Percentiles rank a stretch among this genome's conserved stretches.
Evolutionary conservation across 2,329 filamentous ascomycete genomes (phyloP).

Genomic region (Zarea fungicola): DNA sequence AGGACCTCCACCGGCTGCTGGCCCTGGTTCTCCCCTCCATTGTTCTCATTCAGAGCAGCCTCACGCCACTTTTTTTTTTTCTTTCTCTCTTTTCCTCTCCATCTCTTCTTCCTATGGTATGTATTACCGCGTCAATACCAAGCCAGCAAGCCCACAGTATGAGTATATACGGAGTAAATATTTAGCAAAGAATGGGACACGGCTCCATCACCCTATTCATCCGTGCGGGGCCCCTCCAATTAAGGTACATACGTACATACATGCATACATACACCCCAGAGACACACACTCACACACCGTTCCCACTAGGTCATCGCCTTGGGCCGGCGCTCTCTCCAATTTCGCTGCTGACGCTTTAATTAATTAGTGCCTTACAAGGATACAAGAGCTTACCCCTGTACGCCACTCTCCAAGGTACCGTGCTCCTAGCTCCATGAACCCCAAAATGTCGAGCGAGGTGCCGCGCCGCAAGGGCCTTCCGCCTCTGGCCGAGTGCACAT

Average conservation of each 20-base stretch:
- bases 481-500: neutral
- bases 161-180: neutral
- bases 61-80: neutral
- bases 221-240: constrained; percentile 1
- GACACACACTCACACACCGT: no score
- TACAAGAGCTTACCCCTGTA: neutral
- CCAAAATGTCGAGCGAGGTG: neutral
- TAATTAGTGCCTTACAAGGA: neutral
- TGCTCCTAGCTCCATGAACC: neutral
- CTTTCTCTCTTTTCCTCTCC: neutral
- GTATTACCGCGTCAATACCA: neutral
- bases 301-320: no score
- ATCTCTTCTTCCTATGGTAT: neutral
- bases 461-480: constrained; percentile 3
- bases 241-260: neutral
- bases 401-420: neutral
- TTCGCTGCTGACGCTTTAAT: constrained; percentile 7
- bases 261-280: neutral
- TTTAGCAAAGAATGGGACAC: neutral
- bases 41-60: neutral
- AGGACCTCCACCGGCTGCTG: no score
- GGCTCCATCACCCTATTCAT: neutral
- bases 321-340: constrained; percentile 3
- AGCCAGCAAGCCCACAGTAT: neutral
- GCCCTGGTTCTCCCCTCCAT: neutral